Conservation (phyloP, 805 yeast genomes). For the Wickerhamia fluorescens region DNA sequence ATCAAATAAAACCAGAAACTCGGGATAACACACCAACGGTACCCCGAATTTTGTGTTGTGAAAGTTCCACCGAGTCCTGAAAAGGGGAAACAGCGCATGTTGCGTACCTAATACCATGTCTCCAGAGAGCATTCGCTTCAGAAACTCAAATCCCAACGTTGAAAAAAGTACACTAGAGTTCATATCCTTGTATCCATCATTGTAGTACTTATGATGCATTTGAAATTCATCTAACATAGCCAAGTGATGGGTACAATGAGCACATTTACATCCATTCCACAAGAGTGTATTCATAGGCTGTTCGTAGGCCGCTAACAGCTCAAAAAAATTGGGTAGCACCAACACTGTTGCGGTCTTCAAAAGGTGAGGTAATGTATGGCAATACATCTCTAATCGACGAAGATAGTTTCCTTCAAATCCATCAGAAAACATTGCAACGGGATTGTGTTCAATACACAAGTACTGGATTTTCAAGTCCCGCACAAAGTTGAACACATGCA, state of each 20-base stretch:
- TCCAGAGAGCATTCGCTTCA: constrained; percentile 3
- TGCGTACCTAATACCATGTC: constrained; percentile 3
- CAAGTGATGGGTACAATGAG: constrained; percentile 44
- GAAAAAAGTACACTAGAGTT: constrained; percentile 12
- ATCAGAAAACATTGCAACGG: constrained; percentile 55
- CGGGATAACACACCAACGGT: neutral
- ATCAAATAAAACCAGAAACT: too few species aligned
- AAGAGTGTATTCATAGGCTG: constrained; percentile 59
- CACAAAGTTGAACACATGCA: constrained; percentile 36
- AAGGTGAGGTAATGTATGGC: constrained; percentile 38
- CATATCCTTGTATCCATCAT: constrained; percentile 51
- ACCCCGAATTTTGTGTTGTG: constrained; percentile 13
- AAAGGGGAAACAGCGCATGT: constrained; percentile 8
- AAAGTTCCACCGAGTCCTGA: constrained; percentile 22
- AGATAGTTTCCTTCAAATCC: constrained; percentile 71
- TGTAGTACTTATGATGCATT: constrained; percentile 58
- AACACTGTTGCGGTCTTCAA: constrained; percentile 36
- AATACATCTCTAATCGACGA: constrained; percentile 49
- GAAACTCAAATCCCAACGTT: constrained; percentile 5
- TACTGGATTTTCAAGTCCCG: constrained; percentile 9
- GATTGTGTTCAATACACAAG: constrained; percentile 49
- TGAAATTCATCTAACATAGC: constrained; percentile 52
- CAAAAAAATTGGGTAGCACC: constrained; percentile 53
- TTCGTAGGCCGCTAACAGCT: constrained; percentile 61
- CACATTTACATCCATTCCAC: constrained; percentile 75